A percentile compares a stretch with the other conserved stretches of the same genome.
phyloP scores from a whole-genome alignment of 495 filamentous ascomycete genomes.

The Cercophora newfieldiana region DNA sequence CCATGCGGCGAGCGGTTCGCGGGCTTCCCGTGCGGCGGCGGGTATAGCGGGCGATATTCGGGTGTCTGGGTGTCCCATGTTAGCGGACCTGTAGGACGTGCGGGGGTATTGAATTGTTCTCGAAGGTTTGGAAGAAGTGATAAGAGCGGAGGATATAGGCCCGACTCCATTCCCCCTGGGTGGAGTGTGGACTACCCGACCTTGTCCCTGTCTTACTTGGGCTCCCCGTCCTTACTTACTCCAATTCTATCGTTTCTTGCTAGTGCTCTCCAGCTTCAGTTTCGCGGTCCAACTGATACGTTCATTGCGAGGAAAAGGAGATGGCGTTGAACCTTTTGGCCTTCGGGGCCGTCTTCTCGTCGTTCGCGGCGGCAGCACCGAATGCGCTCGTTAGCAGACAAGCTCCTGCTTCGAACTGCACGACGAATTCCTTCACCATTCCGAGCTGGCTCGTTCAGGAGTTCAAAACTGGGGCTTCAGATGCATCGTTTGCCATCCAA shows the following conservation, averaged over 20 bases:
- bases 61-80: no score
- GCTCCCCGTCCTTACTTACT: not conserved
- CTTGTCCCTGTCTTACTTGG: not conserved
- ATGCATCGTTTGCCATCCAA: constrained; percentile 26
- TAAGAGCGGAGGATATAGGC: not conserved
- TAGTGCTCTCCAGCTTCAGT: not conserved
- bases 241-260: not conserved
- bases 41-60: not conserved
- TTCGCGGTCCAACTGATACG: not conserved
- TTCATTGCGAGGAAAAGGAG: not conserved
- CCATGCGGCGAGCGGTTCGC: not conserved
- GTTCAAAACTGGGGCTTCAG: not conserved
- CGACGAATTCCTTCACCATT: constrained; percentile 24
- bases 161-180: not conserved
- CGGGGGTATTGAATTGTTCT: not conserved
- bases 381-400: not conserved
- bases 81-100: no score
- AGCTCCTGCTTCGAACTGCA: constrained; percentile 14
- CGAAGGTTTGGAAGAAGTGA: not conserved
- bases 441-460: constrained; percentile 26
- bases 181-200: not conserved
- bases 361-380: not conserved
- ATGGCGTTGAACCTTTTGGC: not conserved
- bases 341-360: not conserved
- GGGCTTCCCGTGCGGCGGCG: not conserved